Conservation (phyloP, 1,139 yeast species). For the Pichia sp. region DNA sequence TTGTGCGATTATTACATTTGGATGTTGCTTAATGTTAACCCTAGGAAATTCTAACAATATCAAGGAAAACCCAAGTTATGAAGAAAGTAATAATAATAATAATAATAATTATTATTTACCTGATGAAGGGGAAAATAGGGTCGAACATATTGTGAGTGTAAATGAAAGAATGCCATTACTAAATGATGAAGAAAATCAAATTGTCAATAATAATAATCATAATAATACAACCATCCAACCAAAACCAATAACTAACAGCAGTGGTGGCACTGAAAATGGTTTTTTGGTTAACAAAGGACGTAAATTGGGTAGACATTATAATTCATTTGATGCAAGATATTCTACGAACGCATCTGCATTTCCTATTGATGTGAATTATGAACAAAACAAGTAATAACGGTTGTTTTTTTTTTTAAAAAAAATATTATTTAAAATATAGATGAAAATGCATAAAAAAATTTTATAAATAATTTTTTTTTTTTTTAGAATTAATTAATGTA, state of each 20-base stretch:
- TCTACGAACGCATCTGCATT: slow-evolving; percentile 11
- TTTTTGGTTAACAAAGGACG: neutral
- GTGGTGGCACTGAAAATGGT: neutral
- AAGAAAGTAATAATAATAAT: neutral
- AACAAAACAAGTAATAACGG: neutral
- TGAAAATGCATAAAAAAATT: no score
- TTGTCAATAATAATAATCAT: neutral
- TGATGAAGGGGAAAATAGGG: neutral
- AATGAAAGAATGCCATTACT: slow-evolving; percentile 19
- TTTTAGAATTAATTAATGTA: neutral
- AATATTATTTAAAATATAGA: no score
- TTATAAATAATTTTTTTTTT: no score
- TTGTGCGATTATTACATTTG: slow-evolving; percentile 29
- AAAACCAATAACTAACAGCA: neutral
- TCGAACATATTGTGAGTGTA: slow-evolving; percentile 9
- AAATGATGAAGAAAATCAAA: neutral
- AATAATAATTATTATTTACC: neutral
- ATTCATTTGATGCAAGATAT: slow-evolving; percentile 12
- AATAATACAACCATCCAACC: neutral
- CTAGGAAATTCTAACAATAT: slow-evolving; percentile 18
- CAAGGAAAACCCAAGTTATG: neutral
- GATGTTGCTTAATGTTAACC: slow-evolving; percentile 32
- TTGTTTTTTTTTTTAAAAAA: no score
- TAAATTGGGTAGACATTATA: neutral
- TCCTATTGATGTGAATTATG: slow-evolving; percentile 11